Base-by-base conservation (phyloP, 2,329 filamentous ascomycete species). In the Colletotrichum spaethianum region DNA sequence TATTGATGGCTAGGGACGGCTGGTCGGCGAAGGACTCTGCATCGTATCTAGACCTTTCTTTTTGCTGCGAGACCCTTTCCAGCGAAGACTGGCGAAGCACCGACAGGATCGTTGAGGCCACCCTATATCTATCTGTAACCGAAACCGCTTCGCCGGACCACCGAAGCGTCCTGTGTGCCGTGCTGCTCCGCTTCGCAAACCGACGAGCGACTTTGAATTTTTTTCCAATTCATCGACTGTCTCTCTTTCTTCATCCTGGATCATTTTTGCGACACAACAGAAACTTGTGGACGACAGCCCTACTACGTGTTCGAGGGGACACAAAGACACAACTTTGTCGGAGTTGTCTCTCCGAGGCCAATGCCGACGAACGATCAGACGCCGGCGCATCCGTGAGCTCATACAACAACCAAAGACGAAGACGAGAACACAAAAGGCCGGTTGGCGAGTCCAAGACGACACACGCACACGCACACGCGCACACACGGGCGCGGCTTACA, bases 1-100 rank as follows among this genome's bases (percentile, higher is more conserved):
- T 71, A 69, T 72, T 68, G 64, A 38, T 52, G 65, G 64, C 56
- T 40, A 36, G 50, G 59, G 36, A 63, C 57, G 52, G 59, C 36
- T 23, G 31, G 64, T 63, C 53, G 57, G 36, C 8, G 44, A 31
- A 31, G 4, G 40, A 50, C 57, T 11, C 12, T 31, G 44, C 28
- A 36, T 62, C 48, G 57, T 53, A 18, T 63, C 57, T 63, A 8
- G 28, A 44, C 36, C 26, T 68, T 59, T 57, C 23, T 40, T 67
- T 60, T 56, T 44, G 4, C 18, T n/a, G 64, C 40, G 36, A 68
- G 18, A 46, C 57, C 36, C 62, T 50, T 31, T 33, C n/a, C 11
- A 36, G 52, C 42, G 23, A 52, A 59, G 67, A 53, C 44, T 26
- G 55, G 26, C 52, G n/a, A 42, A 42, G 36, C 28, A 31, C 16